Evolutionary conservation across 2,329 filamentous ascomycete species (phyloP).

Genomic region (Teratosphaeria gauchensis): DNA sequence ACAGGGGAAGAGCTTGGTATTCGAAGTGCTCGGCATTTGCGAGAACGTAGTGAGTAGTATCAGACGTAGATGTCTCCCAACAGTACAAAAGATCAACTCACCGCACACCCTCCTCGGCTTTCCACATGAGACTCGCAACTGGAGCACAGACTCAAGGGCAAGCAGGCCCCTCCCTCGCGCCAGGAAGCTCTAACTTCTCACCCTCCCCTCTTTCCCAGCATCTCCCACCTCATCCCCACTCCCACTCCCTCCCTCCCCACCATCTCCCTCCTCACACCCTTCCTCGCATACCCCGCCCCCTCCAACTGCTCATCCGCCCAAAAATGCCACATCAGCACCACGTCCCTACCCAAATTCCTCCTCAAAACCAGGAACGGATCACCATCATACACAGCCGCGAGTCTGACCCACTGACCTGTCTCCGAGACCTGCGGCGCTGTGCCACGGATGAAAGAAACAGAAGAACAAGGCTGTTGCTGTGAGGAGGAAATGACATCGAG

Average conservation of each 20-base stretch:
- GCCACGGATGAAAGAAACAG: not conserved
- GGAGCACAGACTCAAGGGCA: too few relatives aligned
- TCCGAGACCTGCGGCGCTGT: not conserved
- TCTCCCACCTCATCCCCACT: not conserved
- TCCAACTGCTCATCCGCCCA: not conserved
- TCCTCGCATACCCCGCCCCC: not conserved
- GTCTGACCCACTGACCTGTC: not conserved
- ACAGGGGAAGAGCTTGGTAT: too few relatives aligned
- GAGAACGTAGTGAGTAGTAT: too few relatives aligned
- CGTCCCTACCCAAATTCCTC: not conserved
- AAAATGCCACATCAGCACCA: not conserved
- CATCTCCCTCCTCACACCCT: not conserved
- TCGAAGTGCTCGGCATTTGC: too few relatives aligned
- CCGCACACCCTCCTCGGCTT: too few relatives aligned
- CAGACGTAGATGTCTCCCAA: too few relatives aligned
- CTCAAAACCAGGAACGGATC: not conserved
- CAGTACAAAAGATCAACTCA: too few relatives aligned
- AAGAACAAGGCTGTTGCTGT: not conserved
- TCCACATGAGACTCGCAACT: too few relatives aligned
- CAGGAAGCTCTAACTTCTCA: too few relatives aligned
- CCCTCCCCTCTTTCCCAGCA: not conserved
- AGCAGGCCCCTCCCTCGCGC: too few relatives aligned
- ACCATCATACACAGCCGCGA: not conserved
- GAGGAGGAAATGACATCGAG: not conserved
- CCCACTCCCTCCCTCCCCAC: not conserved